Conservation (phyloP, 208 protist species). For the Trypanosomatidae sp. region DNA sequence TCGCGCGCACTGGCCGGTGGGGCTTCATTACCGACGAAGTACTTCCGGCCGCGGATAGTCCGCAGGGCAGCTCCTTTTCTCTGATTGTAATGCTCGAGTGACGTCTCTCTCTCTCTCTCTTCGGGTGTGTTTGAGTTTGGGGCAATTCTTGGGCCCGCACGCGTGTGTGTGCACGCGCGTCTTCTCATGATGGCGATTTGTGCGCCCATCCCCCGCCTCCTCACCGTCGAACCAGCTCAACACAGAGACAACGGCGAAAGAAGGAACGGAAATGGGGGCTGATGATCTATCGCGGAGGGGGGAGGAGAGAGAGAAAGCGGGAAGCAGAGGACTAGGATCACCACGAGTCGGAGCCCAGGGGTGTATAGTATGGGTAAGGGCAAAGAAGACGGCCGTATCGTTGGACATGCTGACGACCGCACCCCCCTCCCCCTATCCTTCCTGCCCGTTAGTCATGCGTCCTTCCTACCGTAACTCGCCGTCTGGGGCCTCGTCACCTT, state of each 20-base stretch:
- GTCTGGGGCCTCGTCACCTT: not conserved
- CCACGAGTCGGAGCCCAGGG: not conserved
- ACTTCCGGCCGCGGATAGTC: constrained; percentile 58
- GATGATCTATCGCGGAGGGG: not conserved
- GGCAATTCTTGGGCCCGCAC: no score
- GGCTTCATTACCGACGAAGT: constrained; percentile 73
- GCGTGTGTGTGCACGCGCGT: not conserved
- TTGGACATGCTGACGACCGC: not conserved
- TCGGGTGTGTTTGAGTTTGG: not conserved
- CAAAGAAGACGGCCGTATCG: not conserved
- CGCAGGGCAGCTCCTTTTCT: constrained; percentile 57
- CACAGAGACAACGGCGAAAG: not conserved
- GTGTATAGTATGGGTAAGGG: not conserved
- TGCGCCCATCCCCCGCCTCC: not conserved
- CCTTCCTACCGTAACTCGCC: not conserved
- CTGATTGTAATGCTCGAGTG: constrained; percentile 58
- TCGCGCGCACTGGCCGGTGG: constrained; percentile 52
- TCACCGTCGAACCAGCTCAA: not conserved
- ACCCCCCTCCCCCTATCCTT: not conserved
- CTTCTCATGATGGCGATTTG: not conserved
- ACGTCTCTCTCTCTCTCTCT: not conserved
- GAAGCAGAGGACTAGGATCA: not conserved
- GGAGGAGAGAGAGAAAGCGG: not conserved
- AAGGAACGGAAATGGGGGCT: not conserved
- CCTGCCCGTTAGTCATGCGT: not conserved